Conservation (phyloP, 1,139 yeast genomes). For the Waltiozyma sp. region DNA sequence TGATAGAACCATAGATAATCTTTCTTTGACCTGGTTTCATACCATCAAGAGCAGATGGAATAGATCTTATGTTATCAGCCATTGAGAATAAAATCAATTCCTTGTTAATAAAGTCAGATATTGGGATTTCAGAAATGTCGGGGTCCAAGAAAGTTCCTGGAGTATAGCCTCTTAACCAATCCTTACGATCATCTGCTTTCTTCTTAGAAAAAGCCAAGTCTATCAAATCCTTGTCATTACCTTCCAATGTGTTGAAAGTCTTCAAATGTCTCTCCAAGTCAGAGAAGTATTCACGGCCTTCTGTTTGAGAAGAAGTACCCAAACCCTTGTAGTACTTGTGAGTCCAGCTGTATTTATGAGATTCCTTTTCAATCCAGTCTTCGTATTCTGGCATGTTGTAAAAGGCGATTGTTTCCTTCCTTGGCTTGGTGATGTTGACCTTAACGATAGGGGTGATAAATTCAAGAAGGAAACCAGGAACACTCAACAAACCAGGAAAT, state of each 20-base stretch:
- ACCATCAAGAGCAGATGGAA: slow-evolving; percentile 91
- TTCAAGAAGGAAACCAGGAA: slow-evolving; percentile 88
- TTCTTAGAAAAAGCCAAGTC: slow-evolving; percentile 93
- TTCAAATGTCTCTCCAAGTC: slow-evolving; percentile 82
- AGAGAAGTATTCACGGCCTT: slow-evolving; percentile 83
- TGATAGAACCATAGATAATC: slow-evolving; percentile 80
- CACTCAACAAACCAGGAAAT: slow-evolving; percentile 83
- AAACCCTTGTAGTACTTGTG: slow-evolving; percentile 97
- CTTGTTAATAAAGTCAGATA: slow-evolving; percentile 87
- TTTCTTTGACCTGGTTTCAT: slow-evolving; percentile 97
- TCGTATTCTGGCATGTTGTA: slow-evolving; percentile 97
- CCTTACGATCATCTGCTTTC: slow-evolving; percentile 95
- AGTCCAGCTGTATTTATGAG: slow-evolving; percentile 68
- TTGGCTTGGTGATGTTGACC: slow-evolving; percentile 67
- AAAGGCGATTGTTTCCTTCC: slow-evolving; percentile 55
- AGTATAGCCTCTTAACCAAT: slow-evolving; percentile 81
- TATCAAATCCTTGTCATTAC: slow-evolving; percentile 68
- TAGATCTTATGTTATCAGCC: slow-evolving; percentile 94
- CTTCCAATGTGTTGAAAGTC: slow-evolving; percentile 71
- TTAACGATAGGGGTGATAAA: slow-evolving; percentile 96
- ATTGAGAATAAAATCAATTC: slow-evolving; percentile 90
- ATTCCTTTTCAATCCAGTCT: slow-evolving; percentile 81
- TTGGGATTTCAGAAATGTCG: slow-evolving; percentile 66
- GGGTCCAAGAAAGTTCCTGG: slow-evolving; percentile 95
- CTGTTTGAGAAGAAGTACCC: slow-evolving; percentile 80